Conservation (phyloP, 345 rosid species). For the Linum trigynum region DNA sequence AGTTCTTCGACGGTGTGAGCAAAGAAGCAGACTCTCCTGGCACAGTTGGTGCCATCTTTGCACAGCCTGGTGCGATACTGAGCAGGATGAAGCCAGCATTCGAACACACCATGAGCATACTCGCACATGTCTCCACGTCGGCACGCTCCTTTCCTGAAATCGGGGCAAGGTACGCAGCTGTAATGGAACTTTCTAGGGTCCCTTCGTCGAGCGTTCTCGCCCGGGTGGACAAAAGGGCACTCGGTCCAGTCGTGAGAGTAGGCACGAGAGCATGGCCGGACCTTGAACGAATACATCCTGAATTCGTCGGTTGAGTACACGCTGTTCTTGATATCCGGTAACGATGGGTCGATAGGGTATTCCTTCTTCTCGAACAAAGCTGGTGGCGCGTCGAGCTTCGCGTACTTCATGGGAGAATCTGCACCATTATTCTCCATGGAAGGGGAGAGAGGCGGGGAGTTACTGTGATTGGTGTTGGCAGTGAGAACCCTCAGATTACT, state of each 20-base stretch:
- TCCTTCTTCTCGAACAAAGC: constrained; percentile 38
- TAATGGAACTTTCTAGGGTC: constrained; percentile 69
- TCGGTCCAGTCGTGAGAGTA: constrained; percentile 85
- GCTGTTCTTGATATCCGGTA: constrained; percentile 65
- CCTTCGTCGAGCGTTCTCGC: constrained; percentile 72
- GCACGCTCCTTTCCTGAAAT: constrained; percentile 62
- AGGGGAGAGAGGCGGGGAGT: constrained; percentile 25
- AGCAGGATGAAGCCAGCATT: constrained; percentile 74
- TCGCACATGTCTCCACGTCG: constrained; percentile 57
- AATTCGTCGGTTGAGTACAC: constrained; percentile 62
- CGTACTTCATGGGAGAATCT: constrained; percentile 21
- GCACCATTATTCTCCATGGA: constrained; percentile 5
- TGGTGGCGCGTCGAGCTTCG: constrained; percentile 19
- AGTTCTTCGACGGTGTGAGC: constrained; percentile 40
- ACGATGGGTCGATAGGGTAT: constrained; percentile 58
- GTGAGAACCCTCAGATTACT: constrained; percentile 9
- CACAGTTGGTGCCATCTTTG: constrained; percentile 45
- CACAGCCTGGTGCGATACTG: constrained; percentile 46
- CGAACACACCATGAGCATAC: constrained; percentile 56
- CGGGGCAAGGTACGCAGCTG: constrained; percentile 73
- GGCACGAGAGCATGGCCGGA: constrained; percentile 53
- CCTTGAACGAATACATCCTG: constrained; percentile 60
- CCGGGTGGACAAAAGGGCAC: constrained; percentile 75
- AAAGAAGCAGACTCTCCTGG: constrained; percentile 43
- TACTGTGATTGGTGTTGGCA: constrained; percentile 9